Percentiles rank a stretch among this genome's conserved stretches.
phyloP scores from a whole-genome alignment of 306 rosid genomes.

The Echinosophora koreensis region DNA sequence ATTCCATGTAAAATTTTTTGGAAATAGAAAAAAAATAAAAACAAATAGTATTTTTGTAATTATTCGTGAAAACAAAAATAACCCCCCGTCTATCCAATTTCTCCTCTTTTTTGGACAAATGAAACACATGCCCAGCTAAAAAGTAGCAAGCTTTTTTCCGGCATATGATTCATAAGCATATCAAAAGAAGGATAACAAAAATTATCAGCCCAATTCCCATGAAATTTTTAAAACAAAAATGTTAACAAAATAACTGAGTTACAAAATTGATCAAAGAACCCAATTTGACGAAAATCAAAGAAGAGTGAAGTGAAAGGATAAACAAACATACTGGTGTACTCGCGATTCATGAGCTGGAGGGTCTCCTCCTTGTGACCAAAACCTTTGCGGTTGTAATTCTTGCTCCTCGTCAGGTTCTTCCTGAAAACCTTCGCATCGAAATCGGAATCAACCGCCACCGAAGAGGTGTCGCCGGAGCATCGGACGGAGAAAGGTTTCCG shows the following conservation, averaged over 20 bases:
- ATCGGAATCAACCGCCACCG: slow-evolving; percentile 60
- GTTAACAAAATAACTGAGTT: neutral
- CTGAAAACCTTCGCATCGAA: slow-evolving; percentile 92
- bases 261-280: neutral
- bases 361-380: slow-evolving; percentile 93
- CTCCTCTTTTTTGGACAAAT: slow-evolving; percentile 10
- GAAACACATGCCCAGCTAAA: slow-evolving; percentile 31
- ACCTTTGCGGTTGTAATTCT: slow-evolving; percentile 87
- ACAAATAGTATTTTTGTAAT: too few relatives aligned
- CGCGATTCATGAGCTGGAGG: slow-evolving; percentile 85
- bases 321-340: slow-evolving; percentile 73
- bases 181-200: neutral
- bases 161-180: neutral
- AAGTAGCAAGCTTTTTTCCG: neutral
- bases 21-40: too few relatives aligned
- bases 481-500: slow-evolving; percentile 64
- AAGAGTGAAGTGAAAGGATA: too few relatives aligned
- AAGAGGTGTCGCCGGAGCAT: slow-evolving; percentile 62
- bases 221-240: neutral
- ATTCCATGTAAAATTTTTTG: too few relatives aligned
- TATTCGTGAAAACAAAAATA: too few relatives aligned
- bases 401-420: slow-evolving; percentile 84
- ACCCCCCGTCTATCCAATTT: neutral
- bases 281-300: too few relatives aligned
- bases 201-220: neutral